These are phyloP conservation scores for Pythium scleroteichum DNA, from an alignment of 352 stramenopile species.

Conservation along the genomic window DNA sequence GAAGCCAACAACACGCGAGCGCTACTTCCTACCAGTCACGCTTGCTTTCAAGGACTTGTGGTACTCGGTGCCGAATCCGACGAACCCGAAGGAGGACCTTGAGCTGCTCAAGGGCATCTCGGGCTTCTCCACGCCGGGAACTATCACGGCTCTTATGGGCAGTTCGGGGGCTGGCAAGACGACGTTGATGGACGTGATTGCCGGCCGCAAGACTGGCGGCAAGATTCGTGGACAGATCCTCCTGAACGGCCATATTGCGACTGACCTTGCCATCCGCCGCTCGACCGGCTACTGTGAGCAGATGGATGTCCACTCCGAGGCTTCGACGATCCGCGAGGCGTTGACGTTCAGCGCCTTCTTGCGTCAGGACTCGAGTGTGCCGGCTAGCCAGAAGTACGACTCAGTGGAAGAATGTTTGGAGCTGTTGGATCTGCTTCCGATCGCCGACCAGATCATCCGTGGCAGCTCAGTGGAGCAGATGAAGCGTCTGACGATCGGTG, in stretches of 20 bases:
- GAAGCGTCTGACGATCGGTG: slow-evolving; percentile 52
- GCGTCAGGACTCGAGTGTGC: slow-evolving; percentile 17
- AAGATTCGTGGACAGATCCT: slow-evolving; percentile 80
- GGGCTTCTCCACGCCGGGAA: slow-evolving; percentile 46
- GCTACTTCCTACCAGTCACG: slow-evolving; percentile 28
- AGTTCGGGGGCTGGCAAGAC: slow-evolving; percentile 89
- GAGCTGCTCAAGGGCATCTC: slow-evolving; percentile 57
- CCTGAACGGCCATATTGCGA: slow-evolving; percentile 87
- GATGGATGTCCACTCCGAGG: slow-evolving; percentile 22
- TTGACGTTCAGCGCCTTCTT: slow-evolving; percentile 17
- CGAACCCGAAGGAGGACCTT: slow-evolving; percentile 32
- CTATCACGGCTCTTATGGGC: slow-evolving; percentile 72
- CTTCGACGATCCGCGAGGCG: slow-evolving; percentile 17
- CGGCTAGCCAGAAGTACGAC: slow-evolving; percentile 34
- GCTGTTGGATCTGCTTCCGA: slow-evolving; percentile 30
- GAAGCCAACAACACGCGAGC: background rate
- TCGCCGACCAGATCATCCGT: slow-evolving; percentile 36
- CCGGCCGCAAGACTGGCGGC: slow-evolving; percentile 89
- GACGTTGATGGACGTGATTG: slow-evolving; percentile 95
- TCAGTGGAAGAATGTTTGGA: slow-evolving; percentile 44
- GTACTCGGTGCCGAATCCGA: slow-evolving; percentile 39
- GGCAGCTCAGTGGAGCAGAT: slow-evolving; percentile 44
- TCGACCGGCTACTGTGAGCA: slow-evolving; percentile 49
- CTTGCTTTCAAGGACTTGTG: slow-evolving; percentile 44
- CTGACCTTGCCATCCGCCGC: slow-evolving; percentile 44